Conservation (phyloP, 495 filamentous ascomycete genomes). For the Talaromyces trachyspermus region DNA sequence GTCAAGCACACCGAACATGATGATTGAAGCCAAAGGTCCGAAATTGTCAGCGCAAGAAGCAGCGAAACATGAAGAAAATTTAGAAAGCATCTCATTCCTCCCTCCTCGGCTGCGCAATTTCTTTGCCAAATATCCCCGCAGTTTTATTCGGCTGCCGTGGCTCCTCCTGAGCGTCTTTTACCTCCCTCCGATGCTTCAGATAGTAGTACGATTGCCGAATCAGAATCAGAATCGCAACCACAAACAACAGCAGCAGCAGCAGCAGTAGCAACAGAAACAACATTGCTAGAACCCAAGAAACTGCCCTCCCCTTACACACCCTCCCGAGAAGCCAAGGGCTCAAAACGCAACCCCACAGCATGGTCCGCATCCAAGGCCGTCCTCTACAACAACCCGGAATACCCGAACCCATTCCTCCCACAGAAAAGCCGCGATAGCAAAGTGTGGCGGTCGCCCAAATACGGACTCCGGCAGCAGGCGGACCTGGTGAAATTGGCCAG, state of each 20-base stretch:
- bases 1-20: too few species aligned
- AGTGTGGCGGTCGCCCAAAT: slow-evolving; percentile 71
- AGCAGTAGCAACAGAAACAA: slow-evolving; percentile 12
- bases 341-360: slow-evolving; percentile 24
- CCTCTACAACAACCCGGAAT: slow-evolving; percentile 24
- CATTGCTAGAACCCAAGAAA: slow-evolving; percentile 9
- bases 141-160: slow-evolving; percentile 32
- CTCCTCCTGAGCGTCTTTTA: slow-evolving; percentile 27
- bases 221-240: slow-evolving; percentile 7
- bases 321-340: slow-evolving; percentile 37
- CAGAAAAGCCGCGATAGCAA: slow-evolving; percentile 63
- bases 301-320: slow-evolving; percentile 43
- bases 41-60: too few species aligned
- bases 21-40: too few species aligned
- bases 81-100: slow-evolving; percentile 19
- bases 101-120: slow-evolving; percentile 75
- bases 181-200: slow-evolving; percentile 18
- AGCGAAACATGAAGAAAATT: too few species aligned
- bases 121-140: slow-evolving; percentile 83
- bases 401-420: slow-evolving; percentile 68
- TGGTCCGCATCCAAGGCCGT: slow-evolving; percentile 30
- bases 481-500: slow-evolving; percentile 83
- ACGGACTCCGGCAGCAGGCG: slow-evolving; percentile 79
- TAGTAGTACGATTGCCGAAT: background rate
- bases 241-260: slow-evolving; percentile 21